Evolutionary conservation across 306 rosid genomes (phyloP).

Genomic region (Rosa rugosa): DNA sequence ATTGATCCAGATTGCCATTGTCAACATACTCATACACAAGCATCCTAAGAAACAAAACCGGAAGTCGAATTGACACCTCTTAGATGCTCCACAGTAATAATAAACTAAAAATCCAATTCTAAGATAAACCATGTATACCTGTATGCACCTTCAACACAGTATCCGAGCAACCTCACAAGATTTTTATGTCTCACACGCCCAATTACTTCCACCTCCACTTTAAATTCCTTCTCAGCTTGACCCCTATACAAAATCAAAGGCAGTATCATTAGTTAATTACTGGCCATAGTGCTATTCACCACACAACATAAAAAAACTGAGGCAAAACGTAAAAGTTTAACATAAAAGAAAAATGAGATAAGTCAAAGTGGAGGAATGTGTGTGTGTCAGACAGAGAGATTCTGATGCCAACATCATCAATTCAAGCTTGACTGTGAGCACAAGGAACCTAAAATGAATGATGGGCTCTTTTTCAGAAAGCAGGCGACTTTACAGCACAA

Average conservation of each 20-base stretch:
- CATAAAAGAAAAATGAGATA: not conserved
- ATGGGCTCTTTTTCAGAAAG: constrained; percentile 34
- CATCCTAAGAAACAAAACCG: constrained; percentile 60
- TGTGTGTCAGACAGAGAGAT: constrained; percentile 3
- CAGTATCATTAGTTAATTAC: not conserved
- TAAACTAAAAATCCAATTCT: constrained; percentile 14
- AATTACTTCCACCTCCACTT: constrained; percentile 90
- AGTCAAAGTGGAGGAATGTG: not conserved
- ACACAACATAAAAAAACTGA: constrained; percentile 4
- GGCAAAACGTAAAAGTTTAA: not conserved
- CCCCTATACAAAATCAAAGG: constrained; percentile 58
- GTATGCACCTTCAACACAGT: constrained; percentile 98
- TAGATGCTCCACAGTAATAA: constrained; percentile 2
- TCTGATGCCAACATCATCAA: constrained; percentile 25
- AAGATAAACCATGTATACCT: constrained; percentile 48
- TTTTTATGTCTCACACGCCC: constrained; percentile 98
- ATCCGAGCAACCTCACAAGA: constrained; percentile 95
- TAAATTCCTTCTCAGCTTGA: constrained; percentile 97
- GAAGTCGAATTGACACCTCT: constrained; percentile 19
- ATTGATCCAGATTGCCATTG: constrained; percentile 93
- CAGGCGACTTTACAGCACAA: constrained; percentile 35
- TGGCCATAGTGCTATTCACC: not conserved
- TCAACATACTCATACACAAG: constrained; percentile 94
- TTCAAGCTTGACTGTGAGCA: constrained; percentile 26
- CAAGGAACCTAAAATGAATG: constrained; percentile 30